Conservation (phyloP, 768 basidiomycete species). For the Tricholoma saponaceum region DNA sequence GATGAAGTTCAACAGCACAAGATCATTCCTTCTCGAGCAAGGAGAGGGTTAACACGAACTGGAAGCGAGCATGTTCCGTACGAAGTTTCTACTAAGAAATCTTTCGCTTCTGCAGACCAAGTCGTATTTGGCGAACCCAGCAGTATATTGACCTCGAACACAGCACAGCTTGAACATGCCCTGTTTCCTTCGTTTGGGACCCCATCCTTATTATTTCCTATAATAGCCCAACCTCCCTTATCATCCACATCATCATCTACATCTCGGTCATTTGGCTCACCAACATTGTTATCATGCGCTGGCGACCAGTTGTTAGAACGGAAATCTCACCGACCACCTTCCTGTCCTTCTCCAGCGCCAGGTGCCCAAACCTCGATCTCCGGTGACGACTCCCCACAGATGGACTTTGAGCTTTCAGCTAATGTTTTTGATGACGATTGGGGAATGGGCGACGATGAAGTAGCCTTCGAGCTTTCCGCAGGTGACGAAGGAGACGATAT, state of each 20-base stretch:
- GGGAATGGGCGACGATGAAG: slow-evolving; percentile 71
- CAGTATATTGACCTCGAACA: neutral
- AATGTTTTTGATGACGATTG: slow-evolving; percentile 46
- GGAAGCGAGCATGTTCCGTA: neutral
- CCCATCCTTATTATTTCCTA: slow-evolving; percentile 15
- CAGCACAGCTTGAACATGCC: neutral
- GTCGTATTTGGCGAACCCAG: neutral
- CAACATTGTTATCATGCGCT: slow-evolving; percentile 12
- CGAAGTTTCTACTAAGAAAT: neutral
- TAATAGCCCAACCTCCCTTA: neutral
- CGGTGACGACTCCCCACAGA: slow-evolving; percentile 2
- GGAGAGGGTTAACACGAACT: neutral
- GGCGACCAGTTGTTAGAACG: neutral
- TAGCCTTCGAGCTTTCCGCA: slow-evolving; percentile 9
- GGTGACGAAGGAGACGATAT: slow-evolving; percentile 23
- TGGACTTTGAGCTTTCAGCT: slow-evolving; percentile 25
- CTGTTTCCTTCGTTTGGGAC: slow-evolving; percentile 13
- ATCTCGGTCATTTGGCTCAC: slow-evolving; percentile 15
- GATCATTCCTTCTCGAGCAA: neutral
- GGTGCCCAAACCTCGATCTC: neutral
- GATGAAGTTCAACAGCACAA: slow-evolving; percentile 8
- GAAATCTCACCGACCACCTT: neutral
- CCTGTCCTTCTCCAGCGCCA: neutral
- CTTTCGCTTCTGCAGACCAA: neutral
- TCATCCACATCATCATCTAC: neutral